phyloP scores from a whole-genome alignment of 2,329 filamentous ascomycete genomes.

The Arthroderma sp. region DNA sequence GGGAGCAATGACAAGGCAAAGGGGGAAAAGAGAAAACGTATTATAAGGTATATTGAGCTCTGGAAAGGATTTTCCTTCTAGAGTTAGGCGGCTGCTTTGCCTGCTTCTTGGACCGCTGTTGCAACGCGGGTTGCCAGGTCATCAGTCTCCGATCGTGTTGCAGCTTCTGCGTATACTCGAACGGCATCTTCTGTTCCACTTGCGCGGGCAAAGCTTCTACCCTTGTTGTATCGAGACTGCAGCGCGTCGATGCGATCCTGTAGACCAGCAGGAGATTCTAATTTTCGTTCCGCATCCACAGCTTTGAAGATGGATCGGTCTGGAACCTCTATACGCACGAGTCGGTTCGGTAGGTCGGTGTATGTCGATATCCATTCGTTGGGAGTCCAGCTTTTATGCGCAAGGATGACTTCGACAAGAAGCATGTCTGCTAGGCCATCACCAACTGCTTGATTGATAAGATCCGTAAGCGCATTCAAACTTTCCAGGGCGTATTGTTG shows the following conservation, averaged over 20 bases:
- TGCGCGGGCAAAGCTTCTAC: conserved; percentile 78
- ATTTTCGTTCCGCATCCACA: conserved; percentile 78
- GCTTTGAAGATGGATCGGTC: conserved; percentile 84
- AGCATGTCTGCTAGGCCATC: conserved; percentile 94
- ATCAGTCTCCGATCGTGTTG: conserved; percentile 76
- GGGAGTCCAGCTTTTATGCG: conserved; percentile 83
- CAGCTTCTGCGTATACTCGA: conserved; percentile 89
- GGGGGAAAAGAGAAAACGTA: not conserved
- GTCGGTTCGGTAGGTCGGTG: conserved; percentile 81
- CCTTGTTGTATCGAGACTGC: conserved; percentile 82
- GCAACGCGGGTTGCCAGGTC: conserved; percentile 77
- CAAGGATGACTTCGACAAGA: conserved; percentile 87
- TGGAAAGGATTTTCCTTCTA: not conserved
- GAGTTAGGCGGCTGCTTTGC: conserved; percentile 11
- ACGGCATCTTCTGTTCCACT: conserved; percentile 94
- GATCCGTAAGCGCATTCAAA: conserved; percentile 66
- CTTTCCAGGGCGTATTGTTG: conserved; percentile 82
- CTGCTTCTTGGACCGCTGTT: conserved; percentile 53
- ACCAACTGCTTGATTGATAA: conserved; percentile 97
- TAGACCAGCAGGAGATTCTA: conserved; percentile 63
- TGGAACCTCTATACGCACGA: conserved; percentile 82
- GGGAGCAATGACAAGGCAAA: not conserved
- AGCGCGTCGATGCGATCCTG: conserved; percentile 78
- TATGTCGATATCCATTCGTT: conserved; percentile 90
- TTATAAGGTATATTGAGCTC: conserved; percentile 1